Base-by-base conservation (phyloP, 2,329 filamentous ascomycete genomes). In the Colletotrichum falcatum region DNA sequence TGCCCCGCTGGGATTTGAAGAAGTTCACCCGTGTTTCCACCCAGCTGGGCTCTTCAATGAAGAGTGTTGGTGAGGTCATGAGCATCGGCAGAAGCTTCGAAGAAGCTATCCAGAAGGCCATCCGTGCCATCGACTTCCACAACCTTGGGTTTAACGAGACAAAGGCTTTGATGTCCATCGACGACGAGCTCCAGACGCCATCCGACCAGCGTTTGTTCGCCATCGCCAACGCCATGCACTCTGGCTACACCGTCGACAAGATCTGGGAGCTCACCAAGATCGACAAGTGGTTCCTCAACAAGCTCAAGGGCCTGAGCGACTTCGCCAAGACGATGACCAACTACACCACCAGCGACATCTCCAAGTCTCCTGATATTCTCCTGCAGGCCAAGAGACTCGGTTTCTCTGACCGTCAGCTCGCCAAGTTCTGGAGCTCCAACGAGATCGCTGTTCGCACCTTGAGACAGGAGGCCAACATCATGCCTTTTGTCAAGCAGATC, bases 1-100 rank as follows among this genome's bases (percentile, higher is more conserved):
- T 99, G 85, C 96, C 96, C 56, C 90, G 96, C 76, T 99, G 96
- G 96, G 96, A 99, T 83, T 83, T 99, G 78, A 98, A 98, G 87
- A 99, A 99, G 84, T 99, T 99, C 83, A 97, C 94, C 35, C 91
- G 96, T 74, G 96, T 98, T 28, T 98, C 95, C 5, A 98, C 95
- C 1, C 92, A 97, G 78, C 91, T 99, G 30, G 95, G 95, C 37
- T 98, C 96, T 3, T 97, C 95, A 16, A 99, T 99, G 96, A 99
- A 98, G 91, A 97, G 94, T 88, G 95, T 99, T 63, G 96, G 96
- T 78, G 96, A 99, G 81, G 96, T 99, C 74, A 98, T 99, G 96
- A 95, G 93, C 77, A 98, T 99, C 75, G 96, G 96, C 67, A 88
- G 96, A 74, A 97, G 93, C 0, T 99, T 99, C 76, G 96, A 99